Percentiles rank a stretch among this genome's conserved stretches.
Conservation (phyloP, 2,329 filamentous ascomycete genomes). For the Colletotrichum neosansevieriae region DNA sequence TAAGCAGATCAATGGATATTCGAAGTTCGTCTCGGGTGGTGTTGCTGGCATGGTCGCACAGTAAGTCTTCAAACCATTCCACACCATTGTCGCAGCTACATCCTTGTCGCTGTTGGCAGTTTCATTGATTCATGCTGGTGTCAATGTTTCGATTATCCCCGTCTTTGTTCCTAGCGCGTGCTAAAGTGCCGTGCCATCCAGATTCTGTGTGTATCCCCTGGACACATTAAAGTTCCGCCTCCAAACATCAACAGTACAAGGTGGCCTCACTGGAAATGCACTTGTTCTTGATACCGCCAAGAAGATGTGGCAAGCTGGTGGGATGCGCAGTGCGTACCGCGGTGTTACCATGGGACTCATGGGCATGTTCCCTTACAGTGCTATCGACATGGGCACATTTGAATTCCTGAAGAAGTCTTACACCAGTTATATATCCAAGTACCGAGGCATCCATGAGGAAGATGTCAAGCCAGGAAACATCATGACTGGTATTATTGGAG, state of each 20-base stretch:
- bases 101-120: not conserved
- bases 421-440: constrained; percentile 76
- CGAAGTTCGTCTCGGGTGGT: constrained; percentile 92
- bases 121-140: not conserved
- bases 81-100: not conserved
- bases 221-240: constrained; percentile 87
- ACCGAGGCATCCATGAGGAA: constrained; percentile 80
- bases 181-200: constrained; percentile 49
- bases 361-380: constrained; percentile 98
- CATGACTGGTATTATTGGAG: constrained; percentile 88
- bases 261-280: constrained; percentile 84
- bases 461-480: constrained; percentile 86
- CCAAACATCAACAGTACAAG: constrained; percentile 93
- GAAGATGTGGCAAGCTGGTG: constrained; percentile 87
- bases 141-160: not conserved
- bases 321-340: constrained; percentile 84
- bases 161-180: not conserved
- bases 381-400: constrained; percentile 95
- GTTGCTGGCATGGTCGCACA: constrained; percentile 95
- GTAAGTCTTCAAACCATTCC: constrained; percentile 57
- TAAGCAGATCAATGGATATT: constrained; percentile 81
- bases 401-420: constrained; percentile 88
- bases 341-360: constrained; percentile 93
- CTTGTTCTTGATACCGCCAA: constrained; percentile 85
- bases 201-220: constrained; percentile 92